phyloP scores from a whole-genome alignment of 768 basidiomycete species.

The Boletus huronensis region DNA sequence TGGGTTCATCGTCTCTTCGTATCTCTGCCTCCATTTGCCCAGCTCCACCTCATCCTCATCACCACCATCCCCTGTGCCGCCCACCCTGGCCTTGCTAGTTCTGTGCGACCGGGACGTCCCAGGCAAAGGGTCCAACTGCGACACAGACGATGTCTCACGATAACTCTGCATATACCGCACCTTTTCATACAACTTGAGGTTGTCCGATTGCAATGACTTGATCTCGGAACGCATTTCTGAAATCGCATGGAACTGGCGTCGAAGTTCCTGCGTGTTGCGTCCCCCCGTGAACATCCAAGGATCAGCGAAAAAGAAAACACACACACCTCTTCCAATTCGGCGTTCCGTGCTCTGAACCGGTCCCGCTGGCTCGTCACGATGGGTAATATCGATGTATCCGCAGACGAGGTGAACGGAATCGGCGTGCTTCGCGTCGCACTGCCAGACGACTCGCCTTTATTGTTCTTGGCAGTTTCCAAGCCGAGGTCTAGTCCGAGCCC shows the following conservation, averaged over 20 bases:
- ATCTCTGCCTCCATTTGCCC: conserved; percentile 84
- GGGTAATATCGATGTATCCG: conserved; percentile 94
- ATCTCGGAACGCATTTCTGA: conserved; percentile 92
- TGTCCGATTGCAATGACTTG: conserved; percentile 89
- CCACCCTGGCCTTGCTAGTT: neutral
- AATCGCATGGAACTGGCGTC: conserved; percentile 92
- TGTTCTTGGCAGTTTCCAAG: conserved; percentile 11
- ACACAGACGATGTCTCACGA: conserved; percentile 65
- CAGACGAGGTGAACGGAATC: conserved; percentile 67
- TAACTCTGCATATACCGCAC: conserved; percentile 99
- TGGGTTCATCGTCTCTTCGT: conserved; percentile 97
- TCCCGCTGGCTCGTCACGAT: conserved; percentile 98
- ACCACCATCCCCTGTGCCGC: conserved; percentile 26
- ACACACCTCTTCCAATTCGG: conserved; percentile 89
- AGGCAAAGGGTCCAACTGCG: conserved; percentile 70
- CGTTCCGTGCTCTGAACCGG: conserved; percentile 95
- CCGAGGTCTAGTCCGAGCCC: conserved; percentile 62
- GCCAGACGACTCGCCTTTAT: conserved; percentile 18
- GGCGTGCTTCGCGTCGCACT: conserved; percentile 49
- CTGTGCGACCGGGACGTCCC: conserved; percentile 20
- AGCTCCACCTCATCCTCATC: conserved; percentile 58
- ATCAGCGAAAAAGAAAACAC: neutral
- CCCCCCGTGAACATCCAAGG: neutral
- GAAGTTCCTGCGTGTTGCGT: conserved; percentile 62
- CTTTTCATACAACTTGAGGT: conserved; percentile 97